Evolutionary conservation across 1,139 yeast genomes (phyloP).

Genomic region (Nakaseomyces sp.): DNA sequence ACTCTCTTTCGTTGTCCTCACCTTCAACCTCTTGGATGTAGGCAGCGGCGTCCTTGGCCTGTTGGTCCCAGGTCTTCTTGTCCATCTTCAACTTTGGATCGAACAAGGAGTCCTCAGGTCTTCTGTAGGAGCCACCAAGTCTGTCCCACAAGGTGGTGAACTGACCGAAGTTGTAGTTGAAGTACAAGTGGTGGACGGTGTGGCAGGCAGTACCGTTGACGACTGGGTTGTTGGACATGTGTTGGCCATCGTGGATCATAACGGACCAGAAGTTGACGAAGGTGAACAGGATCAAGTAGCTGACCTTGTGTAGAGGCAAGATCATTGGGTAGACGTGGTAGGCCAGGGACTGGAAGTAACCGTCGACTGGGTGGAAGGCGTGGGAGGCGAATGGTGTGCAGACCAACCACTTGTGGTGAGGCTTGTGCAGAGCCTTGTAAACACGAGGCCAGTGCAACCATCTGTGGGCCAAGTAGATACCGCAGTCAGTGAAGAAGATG

Average conservation of each 20-base stretch:
- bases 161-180: slow-evolving; percentile 96
- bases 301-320: slow-evolving; percentile 84
- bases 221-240: slow-evolving; percentile 83
- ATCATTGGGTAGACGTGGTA: slow-evolving; percentile 85
- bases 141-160: slow-evolving; percentile 98
- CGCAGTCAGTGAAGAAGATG: slow-evolving; percentile 86
- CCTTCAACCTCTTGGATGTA: slow-evolving; percentile 79
- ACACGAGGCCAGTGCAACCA: slow-evolving; percentile 86
- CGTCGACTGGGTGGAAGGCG: slow-evolving; percentile 98
- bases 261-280: slow-evolving; percentile 97
- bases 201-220: slow-evolving; percentile 98
- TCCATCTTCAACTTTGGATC: slow-evolving; percentile 53
- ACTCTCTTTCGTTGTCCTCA: slow-evolving; percentile 46
- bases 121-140: slow-evolving; percentile 84
- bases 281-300: slow-evolving; percentile 71
- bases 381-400: slow-evolving; percentile 98
- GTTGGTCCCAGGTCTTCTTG: slow-evolving; percentile 60
- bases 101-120: slow-evolving; percentile 81
- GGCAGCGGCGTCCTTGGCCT: slow-evolving; percentile 66
- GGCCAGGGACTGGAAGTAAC: slow-evolving; percentile 85
- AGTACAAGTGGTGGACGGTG: slow-evolving; percentile 90
- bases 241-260: slow-evolving; percentile 97
- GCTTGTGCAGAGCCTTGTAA: slow-evolving; percentile 83
- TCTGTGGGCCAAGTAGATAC: slow-evolving; percentile 85
- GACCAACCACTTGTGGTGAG: slow-evolving; percentile 99